Evolutionary conservation across 345 rosid genomes (phyloP).

Genomic region (Gossypium raimondii): DNA sequence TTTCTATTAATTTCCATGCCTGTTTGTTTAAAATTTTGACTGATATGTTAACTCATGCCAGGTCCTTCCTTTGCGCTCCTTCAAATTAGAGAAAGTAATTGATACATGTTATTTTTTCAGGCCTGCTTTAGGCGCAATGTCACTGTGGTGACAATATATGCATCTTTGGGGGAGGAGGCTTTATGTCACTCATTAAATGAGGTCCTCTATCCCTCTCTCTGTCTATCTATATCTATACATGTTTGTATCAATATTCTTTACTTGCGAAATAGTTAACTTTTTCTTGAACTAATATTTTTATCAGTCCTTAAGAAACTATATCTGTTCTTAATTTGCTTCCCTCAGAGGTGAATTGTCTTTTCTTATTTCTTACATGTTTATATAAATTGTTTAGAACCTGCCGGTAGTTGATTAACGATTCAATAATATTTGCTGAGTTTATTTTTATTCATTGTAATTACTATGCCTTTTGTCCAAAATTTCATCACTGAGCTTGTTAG

Average conservation of each 20-base stretch:
- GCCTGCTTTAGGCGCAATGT: slow-evolving; percentile 87
- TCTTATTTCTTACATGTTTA: neutral
- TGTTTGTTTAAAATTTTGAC: neutral
- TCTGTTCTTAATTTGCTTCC: neutral
- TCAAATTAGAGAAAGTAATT: slow-evolving; percentile 1
- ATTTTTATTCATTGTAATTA: neutral
- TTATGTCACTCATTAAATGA: slow-evolving; percentile 87
- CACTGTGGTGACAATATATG: slow-evolving; percentile 89
- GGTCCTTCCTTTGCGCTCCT: neutral
- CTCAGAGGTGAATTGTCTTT: neutral
- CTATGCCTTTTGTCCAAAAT: no score
- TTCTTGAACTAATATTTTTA: neutral
- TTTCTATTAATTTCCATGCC: neutral
- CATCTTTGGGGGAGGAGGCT: slow-evolving; percentile 95
- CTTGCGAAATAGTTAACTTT: neutral
- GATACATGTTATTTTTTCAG: slow-evolving; percentile 37
- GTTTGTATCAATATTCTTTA: neutral
- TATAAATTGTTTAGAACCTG: neutral
- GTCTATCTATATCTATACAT: neutral
- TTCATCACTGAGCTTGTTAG: neutral
- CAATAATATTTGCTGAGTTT: neutral
- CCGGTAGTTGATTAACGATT: neutral
- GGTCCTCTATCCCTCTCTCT: neutral
- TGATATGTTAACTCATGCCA: neutral
- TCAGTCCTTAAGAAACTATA: neutral